Evolutionary conservation across 768 basidiomycete species (phyloP), one percentile per base, ranked within the genome.

Genomic region (Pholiota conissans): DNA sequence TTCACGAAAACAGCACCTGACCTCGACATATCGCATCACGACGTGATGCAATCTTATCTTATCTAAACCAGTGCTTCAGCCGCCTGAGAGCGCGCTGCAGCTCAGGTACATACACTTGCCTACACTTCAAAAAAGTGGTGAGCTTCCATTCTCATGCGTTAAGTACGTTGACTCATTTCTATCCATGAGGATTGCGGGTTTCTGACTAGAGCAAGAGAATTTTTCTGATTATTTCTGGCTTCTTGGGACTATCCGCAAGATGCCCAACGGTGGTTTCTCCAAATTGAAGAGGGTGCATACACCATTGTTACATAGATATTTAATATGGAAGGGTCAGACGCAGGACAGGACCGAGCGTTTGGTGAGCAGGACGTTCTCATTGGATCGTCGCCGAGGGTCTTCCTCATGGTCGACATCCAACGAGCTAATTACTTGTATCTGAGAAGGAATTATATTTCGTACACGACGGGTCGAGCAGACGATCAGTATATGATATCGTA

Each of bases 41-140:
- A 55, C 59, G 62, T 63, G 62, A 60, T 32, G 35, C 39, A 26
- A 57, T 59, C 57, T 63, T 59, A 65, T 65, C 64, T 63, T 63
- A 61, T 61, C 55, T 50, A 11, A 52, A 20, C n/a, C 24, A 6
- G 13, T 13, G 13, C n/a, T n/a, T n/a, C n/a, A n/a, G n/a, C n/a
- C n/a, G n/a, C n/a, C n/a, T n/a, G n/a, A n/a, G n/a, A n/a, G n/a
- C n/a, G n/a, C n/a, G n/a, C n/a, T n/a, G n/a, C n/a, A n/a, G n/a
- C n/a, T n/a, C n/a, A 32, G 30, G 13, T 32, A 32, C 30, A 13
- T 32, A 32, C 30, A 32, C 13, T 13, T 32, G 30, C 6, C 30
- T 6, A 13, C 6, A 32, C 13, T 32, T 32, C 13, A 32, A 13
- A 32, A 32, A n/a, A n/a, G n/a, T n/a, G n/a, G n/a, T n/a, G n/a